phyloP scores from a whole-genome alignment of 208 protist genomes.

The Acanthamoeba triangularis region DNA sequence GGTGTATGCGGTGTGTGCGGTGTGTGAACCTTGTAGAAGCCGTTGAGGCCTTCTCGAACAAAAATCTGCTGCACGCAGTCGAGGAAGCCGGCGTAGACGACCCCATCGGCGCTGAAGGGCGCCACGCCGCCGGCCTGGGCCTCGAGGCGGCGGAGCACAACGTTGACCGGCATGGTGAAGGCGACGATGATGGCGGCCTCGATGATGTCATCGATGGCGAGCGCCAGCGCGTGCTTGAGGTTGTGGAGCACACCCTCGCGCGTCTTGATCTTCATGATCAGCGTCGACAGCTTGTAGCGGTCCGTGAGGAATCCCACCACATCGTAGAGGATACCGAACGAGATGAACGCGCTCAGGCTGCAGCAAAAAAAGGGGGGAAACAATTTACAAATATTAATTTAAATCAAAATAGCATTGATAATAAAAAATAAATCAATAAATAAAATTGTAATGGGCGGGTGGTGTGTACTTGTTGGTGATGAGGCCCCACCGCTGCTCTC shows the following conservation, averaged over 20 bases:
- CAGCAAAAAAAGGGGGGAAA: no score
- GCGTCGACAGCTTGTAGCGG: conserved; percentile 31
- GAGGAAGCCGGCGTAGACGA: neutral
- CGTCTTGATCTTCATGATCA: conserved; percentile 31
- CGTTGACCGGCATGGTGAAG: conserved; percentile 39
- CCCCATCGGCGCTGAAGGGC: neutral
- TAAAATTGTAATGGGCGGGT: neutral
- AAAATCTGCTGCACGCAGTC: conserved; percentile 14
- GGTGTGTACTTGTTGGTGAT: conserved; percentile 17
- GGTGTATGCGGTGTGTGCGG: neutral
- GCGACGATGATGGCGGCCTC: conserved; percentile 13
- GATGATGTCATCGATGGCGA: conserved; percentile 40
- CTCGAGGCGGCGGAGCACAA: neutral
- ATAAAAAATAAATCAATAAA: neutral
- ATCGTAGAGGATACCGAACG: conserved; percentile 18
- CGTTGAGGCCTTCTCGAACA: neutral
- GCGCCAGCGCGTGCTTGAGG: conserved; percentile 20
- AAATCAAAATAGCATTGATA: neutral
- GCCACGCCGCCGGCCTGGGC: conserved; percentile 2
- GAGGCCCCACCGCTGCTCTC: neutral
- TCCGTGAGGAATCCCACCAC: conserved; percentile 35
- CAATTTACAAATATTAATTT: neutral
- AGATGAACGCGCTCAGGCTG: conserved; percentile 11
- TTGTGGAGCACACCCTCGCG: conserved; percentile 3
- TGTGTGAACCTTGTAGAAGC: conserved; percentile 33